These are phyloP conservation scores for Crithidia sp. DNA, from an alignment of 208 protist genomes.

Conservation along the genomic window DNA sequence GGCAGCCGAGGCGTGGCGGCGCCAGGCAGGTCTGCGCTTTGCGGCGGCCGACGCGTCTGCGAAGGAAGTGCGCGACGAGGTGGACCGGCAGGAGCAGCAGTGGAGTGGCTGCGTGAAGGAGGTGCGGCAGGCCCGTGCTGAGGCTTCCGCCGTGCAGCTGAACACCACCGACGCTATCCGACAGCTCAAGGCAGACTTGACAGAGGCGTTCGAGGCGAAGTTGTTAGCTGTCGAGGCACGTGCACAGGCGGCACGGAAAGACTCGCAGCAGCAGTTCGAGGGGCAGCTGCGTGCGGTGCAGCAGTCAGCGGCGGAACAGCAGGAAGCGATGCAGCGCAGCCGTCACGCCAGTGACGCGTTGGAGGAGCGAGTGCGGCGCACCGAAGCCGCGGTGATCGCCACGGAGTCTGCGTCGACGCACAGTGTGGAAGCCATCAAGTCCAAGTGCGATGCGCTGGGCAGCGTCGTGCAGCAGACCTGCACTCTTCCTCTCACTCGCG, in stretches of 20 bases:
- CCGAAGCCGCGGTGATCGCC: slow-evolving; percentile 22
- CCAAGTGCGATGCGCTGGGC: slow-evolving; percentile 25
- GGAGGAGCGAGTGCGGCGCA: slow-evolving; percentile 34
- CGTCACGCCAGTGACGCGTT: slow-evolving; percentile 5
- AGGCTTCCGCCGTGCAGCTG: not conserved
- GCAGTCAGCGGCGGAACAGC: slow-evolving; percentile 28
- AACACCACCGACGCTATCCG: slow-evolving; percentile 18
- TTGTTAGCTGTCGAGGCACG: slow-evolving; percentile 21
- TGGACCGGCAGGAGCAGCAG: slow-evolving; percentile 20
- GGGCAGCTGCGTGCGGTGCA: slow-evolving; percentile 22
- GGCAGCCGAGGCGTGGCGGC: slow-evolving; percentile 19
- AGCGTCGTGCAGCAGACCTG: slow-evolving; percentile 27
- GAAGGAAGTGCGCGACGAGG: slow-evolving; percentile 11
- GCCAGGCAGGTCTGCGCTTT: slow-evolving; percentile 24
- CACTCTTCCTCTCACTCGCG: slow-evolving; percentile 15
- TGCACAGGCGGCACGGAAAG: slow-evolving; percentile 5
- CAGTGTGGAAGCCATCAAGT: slow-evolving; percentile 11
- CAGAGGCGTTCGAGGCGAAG: slow-evolving; percentile 4
- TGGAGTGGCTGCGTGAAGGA: slow-evolving; percentile 14
- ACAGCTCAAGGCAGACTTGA: slow-evolving; percentile 22
- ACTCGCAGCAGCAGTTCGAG: slow-evolving; percentile 22
- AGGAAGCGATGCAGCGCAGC: slow-evolving; percentile 20
- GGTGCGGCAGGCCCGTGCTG: slow-evolving; percentile 22
- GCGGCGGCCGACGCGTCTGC: slow-evolving; percentile 25
- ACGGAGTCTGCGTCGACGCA: slow-evolving; percentile 20